Evolutionary conservation across 352 stramenopile genomes (phyloP), one percentile per base, ranked within the genome.

Genomic region (Pythium folliculosum): DNA sequence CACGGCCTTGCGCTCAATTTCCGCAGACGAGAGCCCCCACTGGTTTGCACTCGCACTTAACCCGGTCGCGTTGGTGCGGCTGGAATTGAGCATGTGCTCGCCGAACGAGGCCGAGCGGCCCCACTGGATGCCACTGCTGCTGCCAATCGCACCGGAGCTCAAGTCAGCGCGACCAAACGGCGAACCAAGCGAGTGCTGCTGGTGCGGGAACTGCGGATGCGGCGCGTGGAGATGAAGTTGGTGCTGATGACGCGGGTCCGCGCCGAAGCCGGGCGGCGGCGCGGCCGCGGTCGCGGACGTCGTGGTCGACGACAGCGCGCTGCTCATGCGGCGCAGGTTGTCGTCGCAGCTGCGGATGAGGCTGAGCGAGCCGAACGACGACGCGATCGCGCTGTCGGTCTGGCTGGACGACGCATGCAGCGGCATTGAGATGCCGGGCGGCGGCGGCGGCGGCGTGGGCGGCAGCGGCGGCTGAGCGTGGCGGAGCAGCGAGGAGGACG

Each of bases 291-390:
- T 44, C 38, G 38, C 5, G 6, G 38, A 44, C 38, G 17, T 44
- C 38, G 38, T 44, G 38, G 38, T 44, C 38, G 38, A 6, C 38
- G 38, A 44, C 38, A 44, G 38, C 38, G 38, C 5, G 5, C 5
- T 48, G 35, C 40, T 60, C 52, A 63, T 52, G 9, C 56, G 44
- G n/a, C 40, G 56, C 27, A 63, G 10, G 9, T 63, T 52, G 27
- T 63, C 56, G 44, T 63, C 56, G 56, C 43, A 51, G 43, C 27
- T 52, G 56, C 56, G 56, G 44, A 63, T 63, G 19, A 43, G 22
- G 19, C 25, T 52, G 1, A 63, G 44, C 44, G 56, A 63, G 14
- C 17, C 21, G 37, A 63, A 63, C 38, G 56, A 44, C 30, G 56
- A 23, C 25, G 22, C 25, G n/a, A n/a, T n/a, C n/a, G 44, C 52